Evolutionary conservation across 2,329 filamentous ascomycete genomes (phyloP).

Genomic region (Talaromyces pinophilus): DNA sequence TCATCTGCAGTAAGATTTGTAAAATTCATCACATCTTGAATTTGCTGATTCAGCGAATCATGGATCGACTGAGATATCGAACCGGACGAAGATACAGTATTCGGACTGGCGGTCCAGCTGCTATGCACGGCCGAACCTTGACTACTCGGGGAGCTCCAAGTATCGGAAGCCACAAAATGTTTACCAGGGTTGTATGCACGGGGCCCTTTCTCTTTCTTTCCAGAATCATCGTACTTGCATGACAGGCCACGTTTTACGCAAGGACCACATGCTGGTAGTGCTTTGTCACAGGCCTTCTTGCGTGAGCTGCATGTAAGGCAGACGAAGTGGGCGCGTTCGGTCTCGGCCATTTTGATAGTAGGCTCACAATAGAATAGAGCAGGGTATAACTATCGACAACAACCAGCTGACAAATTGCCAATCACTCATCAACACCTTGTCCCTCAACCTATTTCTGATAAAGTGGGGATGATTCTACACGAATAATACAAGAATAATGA

Average conservation of each 20-base stretch:
- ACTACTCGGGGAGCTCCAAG: not conserved
- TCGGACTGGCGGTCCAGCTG: not conserved
- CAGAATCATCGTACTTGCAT: conserved; percentile 16
- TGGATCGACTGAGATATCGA: not conserved
- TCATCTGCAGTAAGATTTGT: conserved; percentile 5
- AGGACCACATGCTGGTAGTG: conserved; percentile 15
- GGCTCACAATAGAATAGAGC: not conserved
- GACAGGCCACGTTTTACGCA: conserved; percentile 16
- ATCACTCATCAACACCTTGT: not conserved
- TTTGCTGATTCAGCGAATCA: conserved; percentile 12
- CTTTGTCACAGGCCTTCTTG: conserved; percentile 21
- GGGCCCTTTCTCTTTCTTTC: not conserved
- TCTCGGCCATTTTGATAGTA: conserved; percentile 8
- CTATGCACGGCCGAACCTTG: not conserved
- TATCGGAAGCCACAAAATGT: conserved; percentile 16
- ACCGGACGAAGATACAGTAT: not conserved
- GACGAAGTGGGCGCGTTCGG: conserved; percentile 14
- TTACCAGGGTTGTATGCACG: conserved; percentile 21
- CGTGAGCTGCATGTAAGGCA: conserved; percentile 19
- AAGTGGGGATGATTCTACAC: not conserved
- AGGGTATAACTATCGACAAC: not conserved
- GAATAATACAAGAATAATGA: not conserved
- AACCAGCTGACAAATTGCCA: not conserved
- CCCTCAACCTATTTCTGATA: not conserved
- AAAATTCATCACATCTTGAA: conserved; percentile 6